Percentiles rank a stretch among this genome's conserved stretches.
phyloP scores from a whole-genome alignment of 352 stramenopile genomes.

The Globisporangium nodosum region DNA sequence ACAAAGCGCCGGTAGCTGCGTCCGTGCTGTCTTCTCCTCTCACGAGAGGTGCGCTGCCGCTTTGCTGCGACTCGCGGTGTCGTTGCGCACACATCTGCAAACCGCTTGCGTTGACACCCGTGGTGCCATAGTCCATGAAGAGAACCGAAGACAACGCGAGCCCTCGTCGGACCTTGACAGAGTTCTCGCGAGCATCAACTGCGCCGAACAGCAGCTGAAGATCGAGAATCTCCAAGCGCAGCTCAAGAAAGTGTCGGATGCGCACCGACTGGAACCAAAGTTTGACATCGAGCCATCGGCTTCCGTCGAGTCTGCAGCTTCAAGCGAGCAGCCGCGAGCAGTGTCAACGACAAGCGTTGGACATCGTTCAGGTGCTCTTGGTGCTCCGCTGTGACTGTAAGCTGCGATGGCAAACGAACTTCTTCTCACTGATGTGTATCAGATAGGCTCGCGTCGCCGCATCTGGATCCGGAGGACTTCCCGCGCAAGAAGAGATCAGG shows the following conservation, averaged over 20 bases:
- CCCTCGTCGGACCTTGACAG: conserved; percentile 12
- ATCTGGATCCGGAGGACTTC: too few relatives aligned
- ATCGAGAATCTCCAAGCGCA: conserved; percentile 31
- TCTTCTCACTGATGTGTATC: background rate
- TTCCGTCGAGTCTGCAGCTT: background rate
- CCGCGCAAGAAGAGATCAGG: background rate
- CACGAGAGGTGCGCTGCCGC: background rate
- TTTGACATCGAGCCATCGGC: conserved; percentile 16
- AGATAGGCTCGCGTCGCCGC: background rate
- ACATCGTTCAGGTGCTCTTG: background rate
- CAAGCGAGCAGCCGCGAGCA: too few relatives aligned
- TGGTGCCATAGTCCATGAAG: background rate
- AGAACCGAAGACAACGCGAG: background rate
- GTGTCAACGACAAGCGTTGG: too few relatives aligned
- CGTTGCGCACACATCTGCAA: background rate
- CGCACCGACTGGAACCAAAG: conserved; percentile 20
- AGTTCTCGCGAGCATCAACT: conserved; percentile 14
- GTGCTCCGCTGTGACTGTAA: background rate
- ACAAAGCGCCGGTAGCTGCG: background rate
- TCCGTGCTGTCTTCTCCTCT: background rate
- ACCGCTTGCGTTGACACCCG: background rate
- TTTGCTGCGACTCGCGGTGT: background rate
- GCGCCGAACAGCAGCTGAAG: conserved; percentile 25
- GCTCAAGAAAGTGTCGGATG: conserved; percentile 23
- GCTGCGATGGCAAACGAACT: background rate